A percentile compares a stretch with the other conserved stretches of the same genome.
phyloP scores from a whole-genome alignment of 2,329 filamentous ascomycete species.

The Simplicillium sp. region DNA sequence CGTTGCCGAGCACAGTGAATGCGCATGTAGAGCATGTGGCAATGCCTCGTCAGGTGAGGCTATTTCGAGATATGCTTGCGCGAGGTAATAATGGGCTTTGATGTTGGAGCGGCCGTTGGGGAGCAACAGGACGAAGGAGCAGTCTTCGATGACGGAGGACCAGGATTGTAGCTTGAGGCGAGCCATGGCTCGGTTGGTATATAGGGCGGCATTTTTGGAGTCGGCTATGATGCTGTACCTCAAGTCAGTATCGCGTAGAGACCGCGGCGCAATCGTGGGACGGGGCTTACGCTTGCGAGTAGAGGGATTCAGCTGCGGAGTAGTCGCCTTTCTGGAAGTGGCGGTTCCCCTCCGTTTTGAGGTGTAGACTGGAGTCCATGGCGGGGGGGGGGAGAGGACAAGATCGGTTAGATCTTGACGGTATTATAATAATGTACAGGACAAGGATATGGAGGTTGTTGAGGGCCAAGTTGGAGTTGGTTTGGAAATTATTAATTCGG shows the following conservation, averaged over 20 bases:
- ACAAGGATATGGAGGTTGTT: no score
- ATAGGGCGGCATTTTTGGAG: conserved; percentile 66
- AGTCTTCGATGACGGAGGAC: conserved; percentile 69
- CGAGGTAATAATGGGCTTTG: conserved; percentile 78
- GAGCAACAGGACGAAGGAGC: conserved; percentile 63
- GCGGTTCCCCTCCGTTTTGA: conserved; percentile 53
- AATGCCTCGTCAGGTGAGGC: conserved; percentile 59
- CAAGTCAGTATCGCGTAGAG: not conserved
- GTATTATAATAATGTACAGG: no score
- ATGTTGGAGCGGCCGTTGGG: conserved; percentile 45
- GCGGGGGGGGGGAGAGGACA: not conserved
- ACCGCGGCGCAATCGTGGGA: not conserved
- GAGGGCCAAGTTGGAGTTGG: no score
- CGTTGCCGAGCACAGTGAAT: conserved; percentile 54
- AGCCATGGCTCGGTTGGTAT: conserved; percentile 82
- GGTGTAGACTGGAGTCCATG: conserved; percentile 26
- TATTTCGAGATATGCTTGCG: conserved; percentile 72
- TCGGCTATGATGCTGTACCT: conserved; percentile 62
- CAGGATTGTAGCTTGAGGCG: conserved; percentile 66
- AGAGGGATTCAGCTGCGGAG: conserved; percentile 54
- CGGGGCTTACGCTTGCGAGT: conserved; percentile 64
- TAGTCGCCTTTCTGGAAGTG: conserved; percentile 59
- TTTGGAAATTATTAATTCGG: no score
- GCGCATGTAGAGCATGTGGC: conserved; percentile 59
- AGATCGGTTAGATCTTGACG: no score